Evolutionary conservation across 2,329 filamentous ascomycete species (phyloP).

Genomic region (Emmonsia crescens): DNA sequence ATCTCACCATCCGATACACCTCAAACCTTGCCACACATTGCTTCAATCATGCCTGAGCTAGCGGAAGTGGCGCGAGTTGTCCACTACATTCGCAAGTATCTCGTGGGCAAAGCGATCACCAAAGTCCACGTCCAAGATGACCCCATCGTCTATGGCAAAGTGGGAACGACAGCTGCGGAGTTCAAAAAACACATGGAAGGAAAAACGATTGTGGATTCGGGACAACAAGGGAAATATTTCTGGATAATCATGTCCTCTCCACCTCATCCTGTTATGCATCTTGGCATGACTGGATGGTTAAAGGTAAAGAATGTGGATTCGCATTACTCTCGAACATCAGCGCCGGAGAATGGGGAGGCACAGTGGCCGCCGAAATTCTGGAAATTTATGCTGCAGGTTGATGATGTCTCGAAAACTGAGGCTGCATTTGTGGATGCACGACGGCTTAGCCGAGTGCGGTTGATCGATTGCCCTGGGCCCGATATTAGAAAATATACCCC

Average conservation of each 20-base stretch:
- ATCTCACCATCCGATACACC: not conserved
- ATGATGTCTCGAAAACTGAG: conserved; percentile 49
- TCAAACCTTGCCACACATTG: not conserved
- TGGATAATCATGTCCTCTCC: conserved; percentile 70
- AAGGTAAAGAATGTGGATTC: conserved; percentile 71
- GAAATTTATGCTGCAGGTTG: conserved; percentile 71
- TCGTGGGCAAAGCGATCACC: conserved; percentile 72
- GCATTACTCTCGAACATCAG: conserved; percentile 64
- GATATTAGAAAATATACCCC: conserved; percentile 68
- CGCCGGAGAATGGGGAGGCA: conserved; percentile 43
- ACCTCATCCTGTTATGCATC: conserved; percentile 82
- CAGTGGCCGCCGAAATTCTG: conserved; percentile 82
- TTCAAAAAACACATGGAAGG: conserved; percentile 65
- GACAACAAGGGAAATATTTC: conserved; percentile 94
- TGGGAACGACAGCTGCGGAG: conserved; percentile 63
- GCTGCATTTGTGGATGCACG: conserved; percentile 76
- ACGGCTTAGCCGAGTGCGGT: conserved; percentile 64
- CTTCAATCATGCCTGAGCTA: conserved; percentile 36
- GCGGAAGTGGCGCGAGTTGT: conserved; percentile 69
- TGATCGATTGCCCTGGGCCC: conserved; percentile 68
- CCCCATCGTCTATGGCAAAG: conserved; percentile 80
- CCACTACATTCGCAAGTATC: conserved; percentile 68
- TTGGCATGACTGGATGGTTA: conserved; percentile 74
- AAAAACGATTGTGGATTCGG: conserved; percentile 59
- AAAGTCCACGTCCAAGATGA: conserved; percentile 66